A percentile compares a stretch with the other conserved stretches of the same genome.
Conservation (phyloP, 2,329 filamentous ascomycete genomes). For the Fusarium sp. region DNA sequence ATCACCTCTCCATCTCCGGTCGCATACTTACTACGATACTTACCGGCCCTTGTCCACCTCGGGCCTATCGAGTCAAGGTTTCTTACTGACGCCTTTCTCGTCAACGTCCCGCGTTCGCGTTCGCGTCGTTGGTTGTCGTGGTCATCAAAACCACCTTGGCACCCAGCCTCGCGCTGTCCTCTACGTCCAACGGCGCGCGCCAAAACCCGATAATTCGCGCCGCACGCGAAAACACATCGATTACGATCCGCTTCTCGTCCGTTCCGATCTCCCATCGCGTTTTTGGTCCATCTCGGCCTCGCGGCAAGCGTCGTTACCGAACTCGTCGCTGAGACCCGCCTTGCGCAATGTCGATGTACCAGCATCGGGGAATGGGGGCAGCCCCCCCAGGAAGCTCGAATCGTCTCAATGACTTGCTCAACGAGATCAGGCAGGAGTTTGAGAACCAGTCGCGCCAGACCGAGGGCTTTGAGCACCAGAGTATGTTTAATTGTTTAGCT, state of each 20-base stretch:
- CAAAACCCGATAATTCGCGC: constrained; percentile 21
- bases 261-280: neutral
- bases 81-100: neutral
- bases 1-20: constrained; percentile 13
- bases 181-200: constrained; percentile 27
- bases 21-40: constrained; percentile 17
- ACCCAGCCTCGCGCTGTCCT: constrained; percentile 32
- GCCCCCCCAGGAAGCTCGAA: constrained; percentile 69
- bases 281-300: constrained; percentile 7
- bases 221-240: constrained; percentile 17
- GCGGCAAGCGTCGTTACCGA: constrained; percentile 22
- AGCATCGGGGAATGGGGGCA: constrained; percentile 84
- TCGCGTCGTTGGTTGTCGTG: constrained; percentile 33
- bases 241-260: constrained; percentile 7
- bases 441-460: constrained; percentile 84
- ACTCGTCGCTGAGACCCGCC: constrained; percentile 32
- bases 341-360: constrained; percentile 81
- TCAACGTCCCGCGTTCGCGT: constrained; percentile 33
- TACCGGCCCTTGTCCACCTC: constrained; percentile 15
- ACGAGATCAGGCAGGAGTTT: constrained; percentile 91
- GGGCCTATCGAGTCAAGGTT: constrained; percentile 11
- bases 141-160: constrained; percentile 22
- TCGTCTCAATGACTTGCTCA: constrained; percentile 90
- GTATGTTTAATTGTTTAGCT: constrained; percentile 68
- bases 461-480: constrained; percentile 91